These are phyloP conservation scores for Boeremia exigua DNA, from an alignment of 2,329 filamentous ascomycete genomes.

Conservation along the genomic window DNA sequence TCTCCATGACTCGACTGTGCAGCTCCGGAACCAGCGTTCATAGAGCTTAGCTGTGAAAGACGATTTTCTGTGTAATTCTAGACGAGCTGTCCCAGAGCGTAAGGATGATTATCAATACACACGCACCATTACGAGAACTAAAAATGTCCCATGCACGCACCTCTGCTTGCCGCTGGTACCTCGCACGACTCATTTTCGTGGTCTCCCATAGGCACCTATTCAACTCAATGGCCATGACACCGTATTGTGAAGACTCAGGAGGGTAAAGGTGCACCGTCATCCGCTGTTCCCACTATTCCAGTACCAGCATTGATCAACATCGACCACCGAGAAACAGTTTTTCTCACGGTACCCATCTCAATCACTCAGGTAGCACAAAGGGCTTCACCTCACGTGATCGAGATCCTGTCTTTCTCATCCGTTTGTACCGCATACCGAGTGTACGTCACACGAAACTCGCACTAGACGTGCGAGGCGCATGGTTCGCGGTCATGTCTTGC, in stretches of 20 bases:
- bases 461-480: constrained; percentile 1
- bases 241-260: not conserved
- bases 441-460: constrained; percentile 1
- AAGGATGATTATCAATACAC: too few relatives aligned
- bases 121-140: not conserved
- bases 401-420: not conserved
- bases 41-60: not conserved
- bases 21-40: not conserved
- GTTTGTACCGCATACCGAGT: not conserved
- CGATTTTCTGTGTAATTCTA: not conserved
- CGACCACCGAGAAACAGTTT: not conserved
- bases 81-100: not conserved
- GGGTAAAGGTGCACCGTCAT: not conserved
- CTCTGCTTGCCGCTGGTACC: not conserved
- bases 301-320: not conserved
- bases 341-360: not conserved
- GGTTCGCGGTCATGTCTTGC: constrained; percentile 1
- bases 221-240: not conserved
- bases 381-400: not conserved
- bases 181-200: constrained; percentile 1
- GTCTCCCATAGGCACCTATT: not conserved
- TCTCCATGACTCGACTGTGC: not conserved
- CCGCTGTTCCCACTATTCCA: not conserved
- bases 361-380: too few relatives aligned
- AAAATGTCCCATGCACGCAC: constrained; percentile 1